phyloP scores from a whole-genome alignment of 2,329 filamentous ascomycete genomes.

The Trichoderma koningiopsis region DNA sequence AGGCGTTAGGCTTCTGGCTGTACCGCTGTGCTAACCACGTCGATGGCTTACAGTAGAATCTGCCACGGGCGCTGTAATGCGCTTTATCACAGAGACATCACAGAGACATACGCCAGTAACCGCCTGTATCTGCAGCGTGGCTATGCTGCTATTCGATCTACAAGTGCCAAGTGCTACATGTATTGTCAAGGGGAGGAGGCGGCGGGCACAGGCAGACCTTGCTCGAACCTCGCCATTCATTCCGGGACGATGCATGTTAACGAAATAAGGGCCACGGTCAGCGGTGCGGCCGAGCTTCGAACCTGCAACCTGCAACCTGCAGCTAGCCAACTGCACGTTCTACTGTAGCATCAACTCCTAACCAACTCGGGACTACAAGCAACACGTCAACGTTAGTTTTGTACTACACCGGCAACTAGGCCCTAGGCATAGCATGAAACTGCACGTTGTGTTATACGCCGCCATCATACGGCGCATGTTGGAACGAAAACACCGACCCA shows the following conservation, averaged over 20 bases:
- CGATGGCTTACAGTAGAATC: neutral
- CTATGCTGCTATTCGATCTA: neutral
- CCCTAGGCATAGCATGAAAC: neutral
- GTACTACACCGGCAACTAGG: neutral
- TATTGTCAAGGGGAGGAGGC: neutral
- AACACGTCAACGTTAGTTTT: neutral
- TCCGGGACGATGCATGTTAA: neutral
- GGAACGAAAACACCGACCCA: neutral
- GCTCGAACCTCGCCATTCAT: neutral
- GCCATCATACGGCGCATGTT: neutral
- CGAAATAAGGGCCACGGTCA: neutral
- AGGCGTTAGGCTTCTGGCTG: conserved; percentile 2
- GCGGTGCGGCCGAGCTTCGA: neutral
- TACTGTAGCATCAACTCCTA: neutral
- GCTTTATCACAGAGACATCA: too few species aligned
- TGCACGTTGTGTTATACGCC: neutral
- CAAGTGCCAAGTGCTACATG: too few species aligned
- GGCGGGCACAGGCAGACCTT: neutral
- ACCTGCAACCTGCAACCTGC: neutral
- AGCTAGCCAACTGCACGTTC: neutral
- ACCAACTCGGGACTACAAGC: neutral
- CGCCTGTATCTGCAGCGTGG: neutral
- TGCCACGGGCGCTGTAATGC: neutral
- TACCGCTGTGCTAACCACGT: neutral
- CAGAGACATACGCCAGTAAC: neutral